Conservation (phyloP, 495 filamentous ascomycete genomes). For the Annulohypoxylon moriforme region DNA sequence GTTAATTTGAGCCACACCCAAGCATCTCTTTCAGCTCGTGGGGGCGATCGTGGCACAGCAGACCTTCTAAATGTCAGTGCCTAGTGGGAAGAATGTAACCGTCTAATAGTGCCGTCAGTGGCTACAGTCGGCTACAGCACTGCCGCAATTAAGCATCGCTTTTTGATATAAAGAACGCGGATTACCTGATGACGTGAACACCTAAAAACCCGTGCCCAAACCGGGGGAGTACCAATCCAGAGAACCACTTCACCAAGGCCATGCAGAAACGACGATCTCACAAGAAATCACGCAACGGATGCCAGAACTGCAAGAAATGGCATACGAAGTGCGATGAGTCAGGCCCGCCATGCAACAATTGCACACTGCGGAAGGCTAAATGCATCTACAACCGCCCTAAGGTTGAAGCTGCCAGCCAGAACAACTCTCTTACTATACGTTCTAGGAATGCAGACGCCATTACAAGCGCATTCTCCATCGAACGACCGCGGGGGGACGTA, state of each 20-base stretch:
- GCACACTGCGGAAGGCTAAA: constrained; percentile 47
- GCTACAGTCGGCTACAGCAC: background rate
- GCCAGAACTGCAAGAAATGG: constrained; percentile 54
- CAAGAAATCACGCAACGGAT: constrained; percentile 53
- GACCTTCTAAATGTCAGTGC: background rate
- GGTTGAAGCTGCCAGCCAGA: constrained; percentile 1
- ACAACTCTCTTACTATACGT: constrained; percentile 18
- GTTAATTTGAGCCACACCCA: constrained; percentile 4
- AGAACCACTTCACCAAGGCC: background rate
- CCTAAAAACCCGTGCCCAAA: background rate
- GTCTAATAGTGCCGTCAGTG: background rate
- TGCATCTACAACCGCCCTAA: constrained; percentile 45
- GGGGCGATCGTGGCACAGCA: constrained; percentile 7
- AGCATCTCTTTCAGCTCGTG: constrained; percentile 1
- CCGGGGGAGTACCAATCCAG: background rate
- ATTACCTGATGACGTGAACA: constrained; percentile 8
- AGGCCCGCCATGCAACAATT: constrained; percentile 52
- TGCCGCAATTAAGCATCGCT: background rate
- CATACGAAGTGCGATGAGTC: constrained; percentile 55
- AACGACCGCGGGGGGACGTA: constrained; percentile 33
- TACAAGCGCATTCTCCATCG: background rate
- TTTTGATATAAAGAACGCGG: constrained; percentile 2
- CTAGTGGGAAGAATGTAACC: background rate
- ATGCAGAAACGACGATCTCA: constrained; percentile 53
- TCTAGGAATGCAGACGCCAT: background rate